Base-by-base conservation (phyloP, 257 asterid species). In the Solanum chiquidenum region DNA sequence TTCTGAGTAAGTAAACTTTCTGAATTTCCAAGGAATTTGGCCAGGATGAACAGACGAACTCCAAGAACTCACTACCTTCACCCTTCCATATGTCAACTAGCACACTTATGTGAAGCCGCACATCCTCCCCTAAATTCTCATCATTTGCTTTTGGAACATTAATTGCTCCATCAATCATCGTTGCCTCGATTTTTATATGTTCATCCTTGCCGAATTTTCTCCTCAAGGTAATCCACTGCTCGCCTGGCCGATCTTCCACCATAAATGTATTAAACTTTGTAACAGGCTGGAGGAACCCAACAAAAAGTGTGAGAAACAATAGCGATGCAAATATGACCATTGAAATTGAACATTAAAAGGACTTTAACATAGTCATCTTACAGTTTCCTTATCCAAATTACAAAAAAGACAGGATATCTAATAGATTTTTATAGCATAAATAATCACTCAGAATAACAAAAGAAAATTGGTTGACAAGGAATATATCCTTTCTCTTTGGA, bases 21-120 rank as follows among this genome's bases (percentile, higher is more conserved):
- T 91, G 95, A 89, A 94, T 92, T 74, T 94, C 93, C 73, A 94
- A 83, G 29, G 93, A 89, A 88, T 92, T 83, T 14, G 94, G 92
- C 96, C 94, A 92, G 58, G 94, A 92, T 64, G 95, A 94, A 87
- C 96, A 94, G 34, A 94, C 92, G 49, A 94, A 92, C 88, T 92
- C 94, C 92, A 94, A 79, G 10, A 34, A 37, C 35, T 90, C 90
- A 82, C 60, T 71, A 68, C 91, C 88, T 80, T 90, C 93, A 86
- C 90, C 92, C 90, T 90, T 94, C 91, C 93, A 90, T 75, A 94
- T 87, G 90, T 94, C 95, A 86, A 94, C 93, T 11, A 91, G 91
- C 89, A 94, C 83, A 83, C 93, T 92, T 58, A 91, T 89, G 88
- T 92, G 95, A 88, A 92, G 93, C 76, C 79, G 90, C 83, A 87